These are phyloP conservation scores for Ophiostoma sp. DNA, from an alignment of 2,329 filamentous ascomycete genomes.

Conservation along the genomic window DNA sequence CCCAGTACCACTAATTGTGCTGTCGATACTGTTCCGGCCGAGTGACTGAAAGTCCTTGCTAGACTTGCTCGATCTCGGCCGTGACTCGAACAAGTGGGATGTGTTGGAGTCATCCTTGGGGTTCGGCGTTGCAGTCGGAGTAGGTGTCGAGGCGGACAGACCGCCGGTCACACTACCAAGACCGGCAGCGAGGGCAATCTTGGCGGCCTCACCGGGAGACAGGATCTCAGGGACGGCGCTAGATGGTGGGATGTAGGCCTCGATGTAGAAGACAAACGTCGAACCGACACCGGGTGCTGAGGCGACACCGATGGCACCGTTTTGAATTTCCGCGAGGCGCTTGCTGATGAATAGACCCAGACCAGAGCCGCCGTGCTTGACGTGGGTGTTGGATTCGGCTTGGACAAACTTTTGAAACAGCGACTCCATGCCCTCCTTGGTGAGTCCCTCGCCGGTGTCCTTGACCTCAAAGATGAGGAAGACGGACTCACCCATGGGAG, in stretches of 20 bases:
- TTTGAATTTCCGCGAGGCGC: conserved; percentile 76
- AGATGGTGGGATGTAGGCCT: conserved; percentile 50
- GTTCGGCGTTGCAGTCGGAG: not conserved
- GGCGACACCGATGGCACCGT: conserved; percentile 74
- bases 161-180: not conserved
- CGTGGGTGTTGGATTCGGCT: conserved; percentile 71
- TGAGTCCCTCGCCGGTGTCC: conserved; percentile 75
- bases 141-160: not conserved
- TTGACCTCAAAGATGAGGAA: conserved; percentile 72
- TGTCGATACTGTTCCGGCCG: not conserved
- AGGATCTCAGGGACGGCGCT: conserved; percentile 44
- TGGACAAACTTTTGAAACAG: conserved; percentile 80
- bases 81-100: not conserved
- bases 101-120: not conserved
- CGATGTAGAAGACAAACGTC: conserved; percentile 74
- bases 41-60: not conserved
- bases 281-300: conserved; percentile 69
- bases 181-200: conserved; percentile 18
- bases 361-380: conserved; percentile 77
- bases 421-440: conserved; percentile 67
- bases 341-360: conserved; percentile 78
- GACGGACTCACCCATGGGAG: conserved; percentile 47
- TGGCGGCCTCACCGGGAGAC: conserved; percentile 26
- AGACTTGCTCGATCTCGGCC: not conserved
- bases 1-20: not conserved